Percentiles rank a stretch among this genome's conserved stretches.
Evolutionary conservation across 1,284 basidiomycete genomes (phyloP).

Genomic region (Ustilago nuda): DNA sequence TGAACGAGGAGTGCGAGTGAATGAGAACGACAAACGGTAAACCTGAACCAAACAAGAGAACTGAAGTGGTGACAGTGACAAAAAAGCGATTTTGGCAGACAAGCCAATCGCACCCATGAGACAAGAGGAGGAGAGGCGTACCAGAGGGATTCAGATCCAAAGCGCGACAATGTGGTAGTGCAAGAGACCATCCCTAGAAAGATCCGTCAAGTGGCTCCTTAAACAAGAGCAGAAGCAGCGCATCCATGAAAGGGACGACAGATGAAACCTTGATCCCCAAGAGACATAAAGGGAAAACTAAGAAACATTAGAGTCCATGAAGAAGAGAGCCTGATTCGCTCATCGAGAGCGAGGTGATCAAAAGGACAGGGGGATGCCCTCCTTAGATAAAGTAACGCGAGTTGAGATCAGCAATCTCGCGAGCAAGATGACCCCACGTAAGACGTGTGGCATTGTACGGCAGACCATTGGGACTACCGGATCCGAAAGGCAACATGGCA

Average conservation of each 20-base stretch:
- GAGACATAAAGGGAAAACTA: background rate
- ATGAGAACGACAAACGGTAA: background rate
- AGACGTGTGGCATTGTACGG: slow-evolving; percentile 46
- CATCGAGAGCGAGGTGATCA: slow-evolving; percentile 8
- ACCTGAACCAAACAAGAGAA: too few relatives aligned
- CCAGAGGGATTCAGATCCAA: slow-evolving; percentile 1
- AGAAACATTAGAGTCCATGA: slow-evolving; percentile 5
- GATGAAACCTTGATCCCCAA: background rate
- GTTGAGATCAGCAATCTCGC: slow-evolving; percentile 63
- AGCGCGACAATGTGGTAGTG: slow-evolving; percentile 2
- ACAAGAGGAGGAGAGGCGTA: slow-evolving; percentile 4
- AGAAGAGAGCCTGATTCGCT: slow-evolving; percentile 4
- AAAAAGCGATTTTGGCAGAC: background rate
- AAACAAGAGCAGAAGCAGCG: background rate
- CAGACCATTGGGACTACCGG: slow-evolving; percentile 51
- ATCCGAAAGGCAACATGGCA: slow-evolving; percentile 45
- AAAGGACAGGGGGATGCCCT: background rate
- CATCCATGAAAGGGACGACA: too few relatives aligned
- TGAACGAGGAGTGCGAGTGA: slow-evolving; percentile 2
- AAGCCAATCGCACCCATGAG: background rate
- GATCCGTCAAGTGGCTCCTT: background rate
- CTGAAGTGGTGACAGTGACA: background rate
- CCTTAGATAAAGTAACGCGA: slow-evolving; percentile 56
- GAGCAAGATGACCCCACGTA: slow-evolving; percentile 58
- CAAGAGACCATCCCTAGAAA: background rate